These are phyloP conservation scores for Oryza punctata DNA, from an alignment of 176 grass and related monocot genomes.

Conservation along the genomic window DNA sequence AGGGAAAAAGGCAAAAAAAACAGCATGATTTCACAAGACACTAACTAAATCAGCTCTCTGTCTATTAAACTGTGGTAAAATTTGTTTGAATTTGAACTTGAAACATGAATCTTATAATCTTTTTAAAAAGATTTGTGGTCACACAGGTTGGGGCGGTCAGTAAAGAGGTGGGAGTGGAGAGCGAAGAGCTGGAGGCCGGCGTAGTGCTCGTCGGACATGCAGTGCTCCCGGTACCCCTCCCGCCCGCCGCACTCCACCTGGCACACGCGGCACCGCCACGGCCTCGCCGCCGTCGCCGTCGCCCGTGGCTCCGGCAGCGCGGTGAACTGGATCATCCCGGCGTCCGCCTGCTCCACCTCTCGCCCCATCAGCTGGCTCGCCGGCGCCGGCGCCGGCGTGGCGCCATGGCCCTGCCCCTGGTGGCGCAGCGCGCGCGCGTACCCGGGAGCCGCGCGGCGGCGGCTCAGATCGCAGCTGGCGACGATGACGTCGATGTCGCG, in stretches of 20 bases:
- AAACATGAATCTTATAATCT: too few species aligned
- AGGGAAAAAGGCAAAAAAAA: too few species aligned
- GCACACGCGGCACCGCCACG: conserved; percentile 18
- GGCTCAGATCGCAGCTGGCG: too few species aligned
- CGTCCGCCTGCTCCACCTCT: not conserved
- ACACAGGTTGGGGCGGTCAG: not conserved
- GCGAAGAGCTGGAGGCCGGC: conserved; percentile 18
- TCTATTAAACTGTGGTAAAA: not conserved
- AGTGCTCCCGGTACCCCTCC: conserved; percentile 17
- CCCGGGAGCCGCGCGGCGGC: too few species aligned
- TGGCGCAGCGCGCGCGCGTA: too few species aligned
- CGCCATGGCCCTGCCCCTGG: too few species aligned
- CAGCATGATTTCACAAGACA: too few species aligned
- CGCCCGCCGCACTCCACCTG: conserved; percentile 6
- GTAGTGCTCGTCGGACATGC: conserved; percentile 25
- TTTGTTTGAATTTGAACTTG: not conserved
- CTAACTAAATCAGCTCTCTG: too few species aligned
- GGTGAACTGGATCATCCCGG: not conserved
- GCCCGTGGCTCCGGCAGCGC: not conserved
- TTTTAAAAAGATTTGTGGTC: too few species aligned
- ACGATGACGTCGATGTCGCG: too few species aligned
- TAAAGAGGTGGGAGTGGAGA: conserved; percentile 6
- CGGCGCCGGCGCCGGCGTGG: too few species aligned
- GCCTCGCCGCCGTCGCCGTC: not conserved
- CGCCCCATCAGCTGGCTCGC: not conserved